phyloP scores from a whole-genome alignment of 306 rosid species.

The Prunus campanulata region DNA sequence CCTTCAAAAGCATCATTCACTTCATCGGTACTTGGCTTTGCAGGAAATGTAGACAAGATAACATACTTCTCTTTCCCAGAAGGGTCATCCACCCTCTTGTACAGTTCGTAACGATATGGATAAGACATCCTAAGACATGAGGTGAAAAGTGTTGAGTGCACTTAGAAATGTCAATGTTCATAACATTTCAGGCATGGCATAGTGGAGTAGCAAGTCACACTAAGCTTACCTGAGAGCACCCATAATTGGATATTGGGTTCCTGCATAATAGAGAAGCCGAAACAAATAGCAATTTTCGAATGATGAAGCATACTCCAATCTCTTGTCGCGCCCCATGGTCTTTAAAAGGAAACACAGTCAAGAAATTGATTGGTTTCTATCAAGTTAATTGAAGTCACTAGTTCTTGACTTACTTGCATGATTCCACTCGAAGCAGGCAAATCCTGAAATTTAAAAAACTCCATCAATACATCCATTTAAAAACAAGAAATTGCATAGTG shows the following conservation, averaged over 20 bases:
- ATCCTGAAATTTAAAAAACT: slow-evolving; percentile 53
- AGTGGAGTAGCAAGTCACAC: not conserved
- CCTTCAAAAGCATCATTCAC: slow-evolving; percentile 67
- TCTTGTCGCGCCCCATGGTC: slow-evolving; percentile 94
- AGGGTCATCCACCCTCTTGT: slow-evolving; percentile 79
- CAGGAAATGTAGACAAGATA: slow-evolving; percentile 52
- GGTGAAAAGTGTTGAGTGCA: not conserved
- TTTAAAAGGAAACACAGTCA: slow-evolving; percentile 26
- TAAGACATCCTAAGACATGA: slow-evolving; percentile 51
- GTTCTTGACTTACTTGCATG: slow-evolving; percentile 74
- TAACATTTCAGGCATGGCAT: not conserved
- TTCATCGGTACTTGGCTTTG: slow-evolving; percentile 66
- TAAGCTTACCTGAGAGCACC: slow-evolving; percentile 74
- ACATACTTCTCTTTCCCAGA: slow-evolving; percentile 69
- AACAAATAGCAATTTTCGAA: slow-evolving; percentile 79
- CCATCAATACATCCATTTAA: slow-evolving; percentile 14
- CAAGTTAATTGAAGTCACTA: slow-evolving; percentile 25
- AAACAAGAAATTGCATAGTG: not conserved
- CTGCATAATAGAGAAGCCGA: slow-evolving; percentile 93
- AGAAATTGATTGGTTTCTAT: slow-evolving; percentile 21
- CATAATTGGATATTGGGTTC: slow-evolving; percentile 94
- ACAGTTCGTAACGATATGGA: slow-evolving; percentile 70
- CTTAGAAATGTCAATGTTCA: not conserved
- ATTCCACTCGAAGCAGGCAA: slow-evolving; percentile 94
- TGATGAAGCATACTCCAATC: slow-evolving; percentile 85